A percentile compares a stretch with the other conserved stretches of the same genome.
phyloP scores from a whole-genome alignment of 305 asterid genomes.

The Withania somnifera region DNA sequence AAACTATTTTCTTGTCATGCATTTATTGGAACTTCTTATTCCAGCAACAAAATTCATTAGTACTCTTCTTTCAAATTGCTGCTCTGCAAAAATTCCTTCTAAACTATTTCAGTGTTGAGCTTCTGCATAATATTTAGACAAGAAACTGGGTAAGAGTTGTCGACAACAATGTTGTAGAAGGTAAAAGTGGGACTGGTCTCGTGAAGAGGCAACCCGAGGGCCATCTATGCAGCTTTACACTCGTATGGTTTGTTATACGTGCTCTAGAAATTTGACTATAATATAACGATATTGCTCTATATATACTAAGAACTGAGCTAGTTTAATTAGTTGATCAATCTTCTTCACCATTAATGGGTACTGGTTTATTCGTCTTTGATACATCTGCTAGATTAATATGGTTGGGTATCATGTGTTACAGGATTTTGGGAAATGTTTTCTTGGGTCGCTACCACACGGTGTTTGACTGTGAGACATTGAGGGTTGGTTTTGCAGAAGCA shows the following conservation, averaged over 20 bases:
- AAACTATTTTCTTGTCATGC: background rate
- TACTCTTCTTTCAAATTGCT: background rate
- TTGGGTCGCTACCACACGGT: slow-evolving; percentile 80
- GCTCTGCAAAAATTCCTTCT: background rate
- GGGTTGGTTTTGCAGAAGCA: slow-evolving; percentile 76
- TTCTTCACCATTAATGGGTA: background rate
- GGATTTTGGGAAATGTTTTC: slow-evolving; percentile 84
- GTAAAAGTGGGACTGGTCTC: background rate
- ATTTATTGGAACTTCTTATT: background rate
- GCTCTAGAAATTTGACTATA: background rate
- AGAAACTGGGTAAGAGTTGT: background rate
- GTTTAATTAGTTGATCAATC: background rate
- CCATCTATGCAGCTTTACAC: background rate
- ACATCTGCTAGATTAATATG: background rate
- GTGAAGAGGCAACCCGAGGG: background rate
- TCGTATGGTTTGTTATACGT: background rate
- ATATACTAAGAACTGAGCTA: background rate
- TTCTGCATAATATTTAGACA: background rate
- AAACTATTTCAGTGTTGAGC: background rate
- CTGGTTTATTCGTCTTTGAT: background rate
- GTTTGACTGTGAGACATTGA: slow-evolving; percentile 62
- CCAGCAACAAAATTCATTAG: background rate
- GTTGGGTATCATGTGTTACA: slow-evolving; percentile 16
- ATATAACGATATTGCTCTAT: background rate
- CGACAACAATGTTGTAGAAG: background rate